Evolutionary conservation across 306 rosid genomes (phyloP).

Genomic region (Delonix regia): DNA sequence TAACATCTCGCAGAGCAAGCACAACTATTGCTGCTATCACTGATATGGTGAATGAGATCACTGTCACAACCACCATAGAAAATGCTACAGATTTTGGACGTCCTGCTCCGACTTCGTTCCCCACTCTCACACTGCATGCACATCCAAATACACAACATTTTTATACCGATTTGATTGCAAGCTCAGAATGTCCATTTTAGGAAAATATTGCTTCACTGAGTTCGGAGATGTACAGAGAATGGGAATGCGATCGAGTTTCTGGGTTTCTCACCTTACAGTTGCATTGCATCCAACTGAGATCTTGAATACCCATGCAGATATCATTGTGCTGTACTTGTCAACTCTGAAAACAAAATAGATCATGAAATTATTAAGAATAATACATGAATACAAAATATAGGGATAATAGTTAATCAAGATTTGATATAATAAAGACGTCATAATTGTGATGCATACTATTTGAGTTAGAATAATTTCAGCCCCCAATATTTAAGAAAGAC

Average conservation of each 20-base stretch:
- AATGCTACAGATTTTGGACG: slow-evolving; percentile 58
- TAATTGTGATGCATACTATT: too few relatives aligned
- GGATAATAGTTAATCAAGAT: too few relatives aligned
- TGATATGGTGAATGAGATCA: neutral
- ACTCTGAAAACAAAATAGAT: too few relatives aligned
- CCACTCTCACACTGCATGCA: slow-evolving; percentile 55
- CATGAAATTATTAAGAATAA: too few relatives aligned
- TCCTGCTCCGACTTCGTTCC: slow-evolving; percentile 63
- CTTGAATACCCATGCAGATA: slow-evolving; percentile 20
- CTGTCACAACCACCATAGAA: slow-evolving; percentile 43
- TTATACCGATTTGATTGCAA: too few relatives aligned
- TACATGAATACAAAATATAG: too few relatives aligned
- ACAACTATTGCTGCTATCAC: neutral
- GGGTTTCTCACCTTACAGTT: neutral
- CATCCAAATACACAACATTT: neutral
- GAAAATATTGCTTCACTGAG: neutral
- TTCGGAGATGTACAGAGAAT: neutral
- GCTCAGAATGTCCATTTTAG: too few relatives aligned
- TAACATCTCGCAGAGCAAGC: neutral
- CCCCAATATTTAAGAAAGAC: too few relatives aligned
- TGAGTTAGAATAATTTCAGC: too few relatives aligned
- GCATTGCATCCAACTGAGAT: slow-evolving; percentile 26
- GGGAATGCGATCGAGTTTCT: neutral
- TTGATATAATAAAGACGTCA: too few relatives aligned
- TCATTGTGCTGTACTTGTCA: slow-evolving; percentile 3